Conservation (phyloP, 2,329 filamentous ascomycete genomes). For the Raffaelea deltoideospora region DNA sequence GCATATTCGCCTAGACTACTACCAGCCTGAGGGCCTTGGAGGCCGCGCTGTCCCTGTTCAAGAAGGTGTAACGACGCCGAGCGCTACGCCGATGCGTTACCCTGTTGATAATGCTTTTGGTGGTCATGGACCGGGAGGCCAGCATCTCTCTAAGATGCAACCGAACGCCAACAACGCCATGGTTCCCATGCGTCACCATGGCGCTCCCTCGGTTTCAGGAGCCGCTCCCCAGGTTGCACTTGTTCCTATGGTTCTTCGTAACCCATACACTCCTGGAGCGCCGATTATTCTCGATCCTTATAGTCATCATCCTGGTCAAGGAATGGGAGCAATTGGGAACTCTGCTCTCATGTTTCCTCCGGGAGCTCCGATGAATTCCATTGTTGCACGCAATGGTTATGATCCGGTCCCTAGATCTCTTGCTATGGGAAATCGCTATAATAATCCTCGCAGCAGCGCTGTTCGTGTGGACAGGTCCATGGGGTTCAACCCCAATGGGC, state of each 20-base stretch:
- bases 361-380: neutral
- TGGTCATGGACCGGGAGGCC: neutral
- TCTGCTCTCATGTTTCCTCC: conserved; percentile 6
- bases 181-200: conserved; percentile 4
- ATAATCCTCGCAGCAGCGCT: conserved; percentile 33
- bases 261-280: conserved; percentile 14
- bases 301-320: conserved; percentile 14
- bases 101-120: conserved; percentile 1
- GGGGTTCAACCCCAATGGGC: conserved; percentile 30
- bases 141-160: conserved; percentile 1
- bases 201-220: conserved; percentile 6
- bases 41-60: conserved; percentile 2
- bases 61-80: conserved; percentile 8
- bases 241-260: conserved; percentile 21
- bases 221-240: conserved; percentile 19
- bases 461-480: conserved; percentile 28
- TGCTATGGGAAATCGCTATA: conserved; percentile 18
- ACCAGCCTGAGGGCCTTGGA: conserved; percentile 5
- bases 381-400: conserved; percentile 13
- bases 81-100: conserved; percentile 9
- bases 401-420: conserved; percentile 24
- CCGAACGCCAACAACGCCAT: neutral
- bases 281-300: conserved; percentile 20
- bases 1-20: conserved; percentile 6
- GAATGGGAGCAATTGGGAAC: conserved; percentile 12